Percentiles rank a stretch among this genome's conserved stretches.
Evolutionary conservation across 1,284 basidiomycete genomes (phyloP).

Genomic region (Fomitopsis pinicola): DNA sequence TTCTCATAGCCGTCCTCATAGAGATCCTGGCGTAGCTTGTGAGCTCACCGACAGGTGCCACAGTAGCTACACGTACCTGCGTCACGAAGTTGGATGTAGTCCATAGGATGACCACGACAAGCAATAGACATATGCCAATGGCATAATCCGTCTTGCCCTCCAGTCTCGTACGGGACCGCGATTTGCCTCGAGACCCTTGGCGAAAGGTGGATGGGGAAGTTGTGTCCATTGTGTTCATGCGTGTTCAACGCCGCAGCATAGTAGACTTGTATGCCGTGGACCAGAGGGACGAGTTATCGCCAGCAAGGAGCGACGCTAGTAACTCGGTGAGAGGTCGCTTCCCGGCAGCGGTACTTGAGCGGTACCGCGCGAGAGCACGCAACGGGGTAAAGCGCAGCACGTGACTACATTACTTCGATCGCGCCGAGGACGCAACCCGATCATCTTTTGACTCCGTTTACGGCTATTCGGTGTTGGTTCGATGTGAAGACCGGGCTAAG

Average conservation of each 20-base stretch:
- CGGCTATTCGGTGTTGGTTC: background rate
- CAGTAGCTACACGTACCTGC: constrained; percentile 44
- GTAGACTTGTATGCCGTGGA: background rate
- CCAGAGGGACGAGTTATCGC: background rate
- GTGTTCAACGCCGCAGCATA: background rate
- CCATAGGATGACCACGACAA: constrained; percentile 85
- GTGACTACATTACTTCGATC: background rate
- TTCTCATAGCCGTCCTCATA: constrained; percentile 75
- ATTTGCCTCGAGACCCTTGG: constrained; percentile 10
- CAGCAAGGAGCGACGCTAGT: background rate
- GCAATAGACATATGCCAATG: constrained; percentile 67
- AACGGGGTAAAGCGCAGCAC: background rate
- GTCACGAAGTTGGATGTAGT: constrained; percentile 77
- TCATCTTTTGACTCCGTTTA: background rate
- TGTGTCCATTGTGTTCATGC: constrained; percentile 14
- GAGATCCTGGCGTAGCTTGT: constrained; percentile 44
- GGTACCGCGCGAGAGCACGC: background rate
- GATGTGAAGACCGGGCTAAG: too few species aligned
- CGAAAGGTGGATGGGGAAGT: background rate
- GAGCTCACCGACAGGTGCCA: background rate
- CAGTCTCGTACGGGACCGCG: constrained; percentile 12
- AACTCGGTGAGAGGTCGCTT: background rate
- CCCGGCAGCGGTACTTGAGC: background rate
- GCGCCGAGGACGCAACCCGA: background rate
- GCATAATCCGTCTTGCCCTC: constrained; percentile 49